Evolutionary conservation across 73 alveolate species (phyloP), one percentile per base, ranked within the genome.

Genomic region (Paramecium tetraurelia): DNA sequence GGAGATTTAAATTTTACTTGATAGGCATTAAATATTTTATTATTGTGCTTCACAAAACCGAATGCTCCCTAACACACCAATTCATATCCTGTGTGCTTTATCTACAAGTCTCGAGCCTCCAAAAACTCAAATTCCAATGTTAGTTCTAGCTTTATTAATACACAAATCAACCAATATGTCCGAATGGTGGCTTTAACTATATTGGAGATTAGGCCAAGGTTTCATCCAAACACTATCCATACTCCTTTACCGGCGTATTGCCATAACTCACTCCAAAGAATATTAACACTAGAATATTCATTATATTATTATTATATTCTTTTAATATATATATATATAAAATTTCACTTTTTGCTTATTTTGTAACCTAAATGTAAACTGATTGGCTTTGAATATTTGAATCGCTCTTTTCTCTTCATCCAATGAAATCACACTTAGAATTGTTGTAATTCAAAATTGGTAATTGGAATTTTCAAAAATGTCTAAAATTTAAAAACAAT

Each of bases 1-100:
- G 87, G 87, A 31, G 87, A 75, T 75, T 75, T 75, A 75, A 75
- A 75, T 40, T 75, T 75, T 31, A 75, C 87, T 40, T 36, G 58
- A 75, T 75, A 75, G 20, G 59, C 87, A 75, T 75, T 75, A 35
- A 75, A 75, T 40, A 75, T 36, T 75, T 40, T 75, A 33, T 44
- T 44, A 75, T 36, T 36, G 40, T 75, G 87, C 48, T 75, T 75
- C 68, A 75, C 38, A 44, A 75, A 75, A 31, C 87, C 87, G 40
- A 36, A 75, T 36, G 87, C 59, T 40, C 87, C 87, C 18, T 33
- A 40, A 36, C 41, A 21, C 9, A 36, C 35, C 38, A 75, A 36
- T 75, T 75, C 87, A 12, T 40, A 31, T 75, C 87, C 87, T 2
- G 87, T 75, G 10, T 75, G 58, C n/a, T 75, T 75, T 44, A 75